Base-by-base conservation (phyloP, 495 filamentous ascomycete genomes). In the Trichoderma asperelloides region DNA sequence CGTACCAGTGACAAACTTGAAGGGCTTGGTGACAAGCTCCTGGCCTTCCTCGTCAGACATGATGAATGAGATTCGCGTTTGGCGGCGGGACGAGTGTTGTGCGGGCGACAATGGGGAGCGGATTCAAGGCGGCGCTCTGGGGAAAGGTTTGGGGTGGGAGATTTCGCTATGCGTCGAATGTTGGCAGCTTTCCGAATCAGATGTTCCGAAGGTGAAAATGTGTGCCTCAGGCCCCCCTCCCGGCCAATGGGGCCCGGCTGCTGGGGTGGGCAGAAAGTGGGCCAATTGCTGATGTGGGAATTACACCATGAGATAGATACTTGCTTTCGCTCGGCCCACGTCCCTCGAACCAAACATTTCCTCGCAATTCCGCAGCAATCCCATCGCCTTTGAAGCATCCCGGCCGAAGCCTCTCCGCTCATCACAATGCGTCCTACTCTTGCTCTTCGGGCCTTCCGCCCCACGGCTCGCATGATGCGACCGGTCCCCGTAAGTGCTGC, bases 1-100 rank as follows among this genome's bases (percentile, higher is more conserved):
- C 55, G 83, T 88, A 96, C 94, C 95, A 81, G 95, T 98, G 71
- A 98, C 95, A 82, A 97, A 98, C 89, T 99, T 99, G 90, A 99
- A 99, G 80, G 95, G 95, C 87, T 96, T 99, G 79, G 93, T 97
- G 80, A 91, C 87, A 78, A 89, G 89, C 76, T 97, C 90, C 21
- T 68, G 63, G 33, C 30, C 33, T 69, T 88, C 87, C 70, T 92
- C 91, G 84, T 97, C 95, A 73, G 89, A 88, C 90, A 92, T 97
- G 74, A 77, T 88, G 78, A 74, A 68, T 72, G 6, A 37, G 60
- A 64, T 37, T 57, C 39, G 66, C 33, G 13, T 60, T 60, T 25
- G 23, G 55, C 25, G 55, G 11, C 55, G 55, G 55, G 11, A 25
- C 55, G 25, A 13, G 55, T 7, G 55, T 12, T 60, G 25, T 55